phyloP scores from a whole-genome alignment of 148 eudicot species.

The Simmondsia chinensis region DNA sequence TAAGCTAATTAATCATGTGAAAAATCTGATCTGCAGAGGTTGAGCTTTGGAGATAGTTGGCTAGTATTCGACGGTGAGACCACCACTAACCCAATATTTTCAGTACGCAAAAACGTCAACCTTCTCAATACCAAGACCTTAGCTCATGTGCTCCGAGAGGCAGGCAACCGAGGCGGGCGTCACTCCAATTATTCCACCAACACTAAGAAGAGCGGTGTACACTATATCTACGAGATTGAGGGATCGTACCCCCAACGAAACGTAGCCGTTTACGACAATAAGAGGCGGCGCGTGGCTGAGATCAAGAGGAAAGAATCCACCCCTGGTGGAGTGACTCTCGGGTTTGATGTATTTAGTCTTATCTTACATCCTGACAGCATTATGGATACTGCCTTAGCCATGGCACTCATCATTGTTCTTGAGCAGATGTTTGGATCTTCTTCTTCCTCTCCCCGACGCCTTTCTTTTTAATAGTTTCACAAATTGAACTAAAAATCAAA shows the following conservation, averaged over 20 bases:
- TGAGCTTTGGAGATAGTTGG: conserved; percentile 56
- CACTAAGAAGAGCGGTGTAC: no score
- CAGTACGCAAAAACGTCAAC: conserved; percentile 33
- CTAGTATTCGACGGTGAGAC: conserved; percentile 53
- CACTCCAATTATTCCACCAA: no score
- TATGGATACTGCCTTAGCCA: conserved; percentile 40
- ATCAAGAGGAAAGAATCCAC: conserved; percentile 50
- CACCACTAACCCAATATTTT: conserved; percentile 24
- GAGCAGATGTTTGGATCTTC: conserved; percentile 67
- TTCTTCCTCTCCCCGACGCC: no score
- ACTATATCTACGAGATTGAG: conserved; percentile 52
- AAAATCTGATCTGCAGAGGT: conserved; percentile 43
- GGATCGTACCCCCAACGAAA: conserved; percentile 50
- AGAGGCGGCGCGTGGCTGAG: conserved; percentile 54
- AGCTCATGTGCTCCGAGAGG: conserved; percentile 44
- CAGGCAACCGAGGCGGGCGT: no score
- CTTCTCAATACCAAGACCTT: conserved; percentile 28
- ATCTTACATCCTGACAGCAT: conserved; percentile 23
- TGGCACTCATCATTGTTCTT: conserved; percentile 59
- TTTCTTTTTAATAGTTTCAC: no score
- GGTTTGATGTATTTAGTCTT: conserved; percentile 56
- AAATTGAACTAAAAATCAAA: no score
- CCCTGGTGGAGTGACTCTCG: conserved; percentile 39
- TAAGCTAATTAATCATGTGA: no score
- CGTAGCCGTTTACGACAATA: conserved; percentile 40